Conservation (phyloP, 345 rosid species). For the Eucalyptus cladocalyx region DNA sequence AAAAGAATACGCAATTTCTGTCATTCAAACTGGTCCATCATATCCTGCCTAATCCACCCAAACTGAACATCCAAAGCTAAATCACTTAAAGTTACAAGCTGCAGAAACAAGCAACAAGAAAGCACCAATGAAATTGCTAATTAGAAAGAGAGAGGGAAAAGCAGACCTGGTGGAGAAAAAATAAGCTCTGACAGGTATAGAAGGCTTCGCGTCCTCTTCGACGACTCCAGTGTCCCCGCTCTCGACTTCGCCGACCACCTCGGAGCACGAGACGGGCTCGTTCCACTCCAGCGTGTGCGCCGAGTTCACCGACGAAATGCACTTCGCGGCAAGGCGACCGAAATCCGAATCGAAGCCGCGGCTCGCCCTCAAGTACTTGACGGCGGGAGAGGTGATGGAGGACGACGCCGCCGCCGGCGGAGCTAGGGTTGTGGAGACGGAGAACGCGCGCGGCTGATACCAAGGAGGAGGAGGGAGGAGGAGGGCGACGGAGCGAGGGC, state of each 20-base stretch:
- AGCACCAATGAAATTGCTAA: neutral
- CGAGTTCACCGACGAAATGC: slow-evolving; percentile 20
- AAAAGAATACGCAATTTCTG: neutral
- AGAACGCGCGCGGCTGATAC: neutral
- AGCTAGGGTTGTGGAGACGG: neutral
- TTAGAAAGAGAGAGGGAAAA: neutral
- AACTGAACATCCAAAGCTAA: neutral
- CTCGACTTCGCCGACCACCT: slow-evolving; percentile 10
- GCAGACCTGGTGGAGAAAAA: slow-evolving; percentile 80
- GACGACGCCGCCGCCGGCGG: neutral
- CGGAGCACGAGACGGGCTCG: slow-evolving; percentile 23
- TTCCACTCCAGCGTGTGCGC: slow-evolving; percentile 19
- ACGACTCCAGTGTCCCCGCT: slow-evolving; percentile 2
- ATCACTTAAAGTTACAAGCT: neutral
- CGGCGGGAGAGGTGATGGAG: neutral
- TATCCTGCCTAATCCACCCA: neutral
- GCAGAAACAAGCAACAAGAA: neutral
- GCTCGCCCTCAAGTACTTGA: neutral
- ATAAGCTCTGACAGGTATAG: slow-evolving; percentile 89
- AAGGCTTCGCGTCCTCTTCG: slow-evolving; percentile 34
- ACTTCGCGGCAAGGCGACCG: neutral
- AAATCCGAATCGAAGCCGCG: neutral
- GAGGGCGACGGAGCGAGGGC: neutral
- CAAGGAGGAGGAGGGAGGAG: neutral
- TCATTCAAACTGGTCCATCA: neutral